Base-by-base conservation (phyloP, 2,329 filamentous ascomycete genomes). In the Clonostachys sp. region DNA sequence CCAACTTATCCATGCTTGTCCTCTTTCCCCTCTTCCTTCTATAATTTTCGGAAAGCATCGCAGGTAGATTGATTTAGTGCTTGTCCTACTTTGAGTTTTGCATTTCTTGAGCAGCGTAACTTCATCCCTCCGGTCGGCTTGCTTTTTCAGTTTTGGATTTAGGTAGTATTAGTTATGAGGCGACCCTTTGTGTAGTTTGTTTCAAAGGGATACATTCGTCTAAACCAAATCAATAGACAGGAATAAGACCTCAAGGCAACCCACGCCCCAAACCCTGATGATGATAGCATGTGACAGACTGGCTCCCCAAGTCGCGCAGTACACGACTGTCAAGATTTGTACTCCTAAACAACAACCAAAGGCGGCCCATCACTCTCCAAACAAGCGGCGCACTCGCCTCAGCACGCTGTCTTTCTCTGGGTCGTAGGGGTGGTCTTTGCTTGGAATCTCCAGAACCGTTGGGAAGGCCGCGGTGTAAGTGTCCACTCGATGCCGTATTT, bases 401-500 rank as follows among this genome's bases (percentile, higher is more conserved):
- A 99, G 68, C 41, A 99, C 92, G 63, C 92, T 97, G 68, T 99
- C 94, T 76, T 99, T 99, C 72, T 99, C 94, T 0, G 94, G 94
- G 60, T 99, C 92, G 64, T 99, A 99, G 3, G 94, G 94, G 66
- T 99, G 94, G 67, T 99, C 94, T 77, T 99, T 99, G 72, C 90
- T 95, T 20, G 94, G 94, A 51, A 99, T 97, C 70, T 99, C 94
- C 49, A 99, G 83, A 47, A 99, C 80, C 18, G 91, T 86, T n/a
- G 94, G 94, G 71, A 99, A 99, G 5, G 94, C 91, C 44, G 92
- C 89, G 17, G 90, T 92, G 71, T 95, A 96, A 36, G 83, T 84
- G 68, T 99, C 94, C 57, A 99, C 86, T 51, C 86, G 84, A 65
- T 92, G 81, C 66, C 94, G 83, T 80, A 99, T 99, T 65, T 83